Conservation (phyloP, 345 rosid species). For the Boechera stricta region DNA sequence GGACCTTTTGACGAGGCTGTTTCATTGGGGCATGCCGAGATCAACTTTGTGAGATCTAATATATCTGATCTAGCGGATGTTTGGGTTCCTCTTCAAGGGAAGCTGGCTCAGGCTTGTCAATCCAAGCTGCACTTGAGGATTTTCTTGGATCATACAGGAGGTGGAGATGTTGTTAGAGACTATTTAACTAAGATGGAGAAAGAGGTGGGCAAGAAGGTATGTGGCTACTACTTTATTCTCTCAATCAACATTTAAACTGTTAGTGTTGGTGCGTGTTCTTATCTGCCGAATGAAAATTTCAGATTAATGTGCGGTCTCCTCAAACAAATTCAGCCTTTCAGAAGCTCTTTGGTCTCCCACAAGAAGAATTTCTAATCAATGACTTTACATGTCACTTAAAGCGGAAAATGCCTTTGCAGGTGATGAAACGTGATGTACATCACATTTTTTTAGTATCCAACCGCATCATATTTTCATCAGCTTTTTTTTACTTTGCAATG, state of each 20-base stretch:
- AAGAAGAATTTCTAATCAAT: constrained; percentile 95
- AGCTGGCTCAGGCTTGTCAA: constrained; percentile 90
- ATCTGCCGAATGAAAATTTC: constrained; percentile 34
- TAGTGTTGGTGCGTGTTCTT: constrained; percentile 16
- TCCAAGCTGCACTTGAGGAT: constrained; percentile 89
- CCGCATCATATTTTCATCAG: constrained; percentile 1
- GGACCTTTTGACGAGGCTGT: constrained; percentile 94
- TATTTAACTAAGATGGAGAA: constrained; percentile 97
- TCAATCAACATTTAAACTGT: constrained; percentile 23
- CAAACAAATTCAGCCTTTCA: constrained; percentile 97
- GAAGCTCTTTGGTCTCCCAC: constrained; percentile 93
- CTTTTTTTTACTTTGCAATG: background rate
- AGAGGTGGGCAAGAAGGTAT: constrained; percentile 97
- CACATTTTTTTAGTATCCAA: constrained; percentile 19
- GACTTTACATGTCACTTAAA: constrained; percentile 97
- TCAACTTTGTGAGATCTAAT: constrained; percentile 86
- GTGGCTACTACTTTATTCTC: constrained; percentile 25
- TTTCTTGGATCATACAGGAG: constrained; percentile 87
- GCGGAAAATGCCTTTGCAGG: constrained; percentile 96
- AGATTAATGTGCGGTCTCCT: constrained; percentile 95
- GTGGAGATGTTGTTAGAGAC: constrained; percentile 80
- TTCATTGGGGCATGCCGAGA: constrained; percentile 81
- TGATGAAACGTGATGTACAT: constrained; percentile 42
- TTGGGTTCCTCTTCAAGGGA: constrained; percentile 89
- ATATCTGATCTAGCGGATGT: constrained; percentile 88